Base-by-base conservation (phyloP, 768 basidiomycete genomes). In the Suillus brevipes region DNA sequence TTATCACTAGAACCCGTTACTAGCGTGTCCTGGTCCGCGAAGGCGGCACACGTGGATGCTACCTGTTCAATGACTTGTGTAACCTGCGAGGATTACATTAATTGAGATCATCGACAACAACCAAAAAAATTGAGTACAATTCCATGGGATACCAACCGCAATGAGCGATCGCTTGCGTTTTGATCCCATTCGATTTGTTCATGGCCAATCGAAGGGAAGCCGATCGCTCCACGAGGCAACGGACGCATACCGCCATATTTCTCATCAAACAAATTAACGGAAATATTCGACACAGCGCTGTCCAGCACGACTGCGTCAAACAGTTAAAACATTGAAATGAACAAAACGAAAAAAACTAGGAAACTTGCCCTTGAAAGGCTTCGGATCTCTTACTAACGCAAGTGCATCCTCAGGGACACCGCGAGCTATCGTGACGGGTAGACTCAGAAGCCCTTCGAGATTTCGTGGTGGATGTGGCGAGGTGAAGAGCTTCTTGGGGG, bases 371-470 rank as follows among this genome's bases (percentile, higher is more conserved):
- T 81, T 87, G 66, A 87, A 79, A 43, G 83, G 84, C 38, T 83
- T 80, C 40, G 77, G 76, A 25, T 82, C 86, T 71, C 90, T 90
- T 0, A 79, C 72, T 31, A 94, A 81, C 25, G 90, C 77, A 61
- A 91, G 85, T 14, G 88, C 86, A 72, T 97, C 92, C 74, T 97
- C 95, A 63, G 90, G 90, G 37, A 97, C 82, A 3, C 95, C 95
- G 67, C 90, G 88, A 9, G 88, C 76, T 2, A 81, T 81, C 3
- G 89, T 89, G 5, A 89, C 75, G 0, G 95, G 92, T 18, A 97
- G 82, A 28, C 86, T 88, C 3, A 84, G 81, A n/a, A 86, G 75
- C 0, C 94, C 93, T 58, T 90, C 84, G 72, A 89, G 82, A 66
- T 88, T 86, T 37, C 94, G 84, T 34, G 82, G 78, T 0, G 94